phyloP scores from a whole-genome alignment of 139 green algal genomes.

The Volvox reticuliferus region DNA sequence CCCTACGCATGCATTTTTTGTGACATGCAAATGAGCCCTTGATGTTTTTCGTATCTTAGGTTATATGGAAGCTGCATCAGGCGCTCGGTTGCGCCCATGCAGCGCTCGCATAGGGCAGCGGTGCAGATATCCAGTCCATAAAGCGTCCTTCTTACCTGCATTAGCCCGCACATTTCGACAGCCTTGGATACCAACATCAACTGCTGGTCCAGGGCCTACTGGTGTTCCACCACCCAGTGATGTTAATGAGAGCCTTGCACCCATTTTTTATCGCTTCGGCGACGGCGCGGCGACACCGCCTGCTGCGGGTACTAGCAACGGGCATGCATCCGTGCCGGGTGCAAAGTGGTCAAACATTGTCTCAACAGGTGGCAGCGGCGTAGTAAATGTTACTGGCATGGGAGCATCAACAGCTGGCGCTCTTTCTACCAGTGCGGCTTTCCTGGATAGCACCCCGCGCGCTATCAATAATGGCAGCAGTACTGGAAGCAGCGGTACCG shows the following conservation, averaged over 20 bases:
- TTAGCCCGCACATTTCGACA: neutral
- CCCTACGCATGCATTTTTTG: neutral
- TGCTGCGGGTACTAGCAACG: neutral
- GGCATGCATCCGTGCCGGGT: neutral
- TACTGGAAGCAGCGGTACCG: too few relatives aligned
- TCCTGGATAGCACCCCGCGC: neutral
- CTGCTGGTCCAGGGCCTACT: neutral
- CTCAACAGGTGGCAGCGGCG: neutral
- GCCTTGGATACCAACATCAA: neutral
- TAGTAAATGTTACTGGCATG: neutral
- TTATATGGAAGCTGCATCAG: conserved; percentile 1
- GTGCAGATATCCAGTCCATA: neutral
- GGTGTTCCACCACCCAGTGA: neutral
- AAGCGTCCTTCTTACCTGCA: neutral
- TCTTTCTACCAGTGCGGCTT: neutral
- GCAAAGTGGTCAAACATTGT: conserved; percentile 8
- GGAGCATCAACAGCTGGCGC: neutral
- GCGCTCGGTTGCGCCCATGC: neutral
- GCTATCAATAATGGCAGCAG: neutral
- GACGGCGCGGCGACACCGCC: neutral
- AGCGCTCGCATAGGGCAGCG: neutral
- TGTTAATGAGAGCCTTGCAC: neutral
- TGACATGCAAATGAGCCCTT: too few relatives aligned
- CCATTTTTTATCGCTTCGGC: conserved; percentile 12
- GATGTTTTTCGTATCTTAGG: neutral